Conservation (phyloP, 371 early-diverging fungal species). For the Apophysomyces variabilis region DNA sequence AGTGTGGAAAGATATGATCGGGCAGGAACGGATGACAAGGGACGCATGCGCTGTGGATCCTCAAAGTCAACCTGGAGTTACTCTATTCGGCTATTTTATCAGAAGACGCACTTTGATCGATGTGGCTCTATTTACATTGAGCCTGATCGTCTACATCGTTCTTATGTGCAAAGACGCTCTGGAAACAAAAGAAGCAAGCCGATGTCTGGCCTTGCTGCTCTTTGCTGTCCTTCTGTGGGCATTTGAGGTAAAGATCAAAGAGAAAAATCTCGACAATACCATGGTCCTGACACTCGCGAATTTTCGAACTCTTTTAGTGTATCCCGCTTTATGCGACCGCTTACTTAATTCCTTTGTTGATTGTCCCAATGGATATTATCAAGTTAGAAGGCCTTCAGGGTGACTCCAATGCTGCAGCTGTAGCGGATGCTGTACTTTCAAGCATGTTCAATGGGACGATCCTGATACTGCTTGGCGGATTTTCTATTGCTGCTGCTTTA, state of each 20-base stretch:
- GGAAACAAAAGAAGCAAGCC: conserved; percentile 52
- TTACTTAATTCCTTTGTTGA: conserved; percentile 73
- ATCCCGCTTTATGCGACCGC: conserved; percentile 84
- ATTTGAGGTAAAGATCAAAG: conserved; percentile 47
- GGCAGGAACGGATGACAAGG: conserved; percentile 62
- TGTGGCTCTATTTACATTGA: conserved; percentile 26
- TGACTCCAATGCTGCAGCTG: conserved; percentile 42
- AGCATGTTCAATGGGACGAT: conserved; percentile 97
- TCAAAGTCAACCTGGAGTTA: conserved; percentile 25
- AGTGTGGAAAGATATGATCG: conserved; percentile 82
- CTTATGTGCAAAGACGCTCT: conserved; percentile 61
- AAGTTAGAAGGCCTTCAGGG: conserved; percentile 39
- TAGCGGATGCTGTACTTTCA: conserved; percentile 81
- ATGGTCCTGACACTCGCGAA: not conserved
- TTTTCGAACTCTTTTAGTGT: not conserved
- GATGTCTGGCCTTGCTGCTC: conserved; percentile 65
- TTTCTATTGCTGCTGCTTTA: conserved; percentile 89
- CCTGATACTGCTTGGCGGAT: conserved; percentile 94
- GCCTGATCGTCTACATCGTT: conserved; percentile 57
- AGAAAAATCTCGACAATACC: not conserved
- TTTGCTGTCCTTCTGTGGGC: conserved; percentile 72
- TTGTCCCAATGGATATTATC: conserved; percentile 71
- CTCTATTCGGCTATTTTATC: conserved; percentile 15
- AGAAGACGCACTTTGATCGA: conserved; percentile 17
- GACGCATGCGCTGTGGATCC: conserved; percentile 41